Percentiles rank a stretch among this genome's conserved stretches.
Conservation (phyloP, 2,329 filamentous ascomycete genomes). For the Cytospora chrysosperma region DNA sequence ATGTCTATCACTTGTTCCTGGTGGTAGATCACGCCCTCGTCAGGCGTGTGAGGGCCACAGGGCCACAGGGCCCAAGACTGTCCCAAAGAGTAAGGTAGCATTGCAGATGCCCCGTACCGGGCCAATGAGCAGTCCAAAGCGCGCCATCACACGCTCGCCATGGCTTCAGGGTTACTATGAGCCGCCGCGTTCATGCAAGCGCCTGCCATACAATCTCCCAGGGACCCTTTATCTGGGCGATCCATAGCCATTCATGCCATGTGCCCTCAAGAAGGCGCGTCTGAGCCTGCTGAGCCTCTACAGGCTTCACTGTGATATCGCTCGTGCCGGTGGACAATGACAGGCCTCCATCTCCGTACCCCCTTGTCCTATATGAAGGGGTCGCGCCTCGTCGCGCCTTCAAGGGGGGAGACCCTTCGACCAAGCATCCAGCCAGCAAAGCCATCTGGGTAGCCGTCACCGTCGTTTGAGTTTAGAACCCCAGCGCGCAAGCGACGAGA, state of each 20-base stretch:
- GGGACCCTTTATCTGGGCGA: background rate
- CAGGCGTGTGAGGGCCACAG: constrained; percentile 2
- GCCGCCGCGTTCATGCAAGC: constrained; percentile 1
- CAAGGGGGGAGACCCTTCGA: background rate
- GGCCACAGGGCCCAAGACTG: constrained; percentile 3
- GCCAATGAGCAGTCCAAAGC: constrained; percentile 13
- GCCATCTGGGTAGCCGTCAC: background rate
- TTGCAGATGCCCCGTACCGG: background rate
- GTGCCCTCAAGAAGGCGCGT: background rate
- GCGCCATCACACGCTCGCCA: constrained; percentile 12
- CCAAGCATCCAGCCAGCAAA: background rate
- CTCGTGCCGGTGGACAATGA: background rate
- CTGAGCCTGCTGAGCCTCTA: background rate
- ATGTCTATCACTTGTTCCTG: background rate
- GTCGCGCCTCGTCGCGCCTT: background rate
- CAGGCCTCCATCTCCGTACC: background rate
- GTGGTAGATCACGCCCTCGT: background rate
- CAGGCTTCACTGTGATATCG: background rate
- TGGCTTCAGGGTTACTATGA: background rate
- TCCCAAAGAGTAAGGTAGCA: constrained; percentile 16
- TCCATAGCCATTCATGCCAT: background rate
- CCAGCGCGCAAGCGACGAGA: background rate
- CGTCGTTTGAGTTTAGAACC: background rate
- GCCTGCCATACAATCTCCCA: background rate
- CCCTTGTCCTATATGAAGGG: constrained; percentile 1